Percentiles rank a stretch among this genome's conserved stretches.
Conservation (phyloP, 495 filamentous ascomycete species). For the Xylaria intraflava region DNA sequence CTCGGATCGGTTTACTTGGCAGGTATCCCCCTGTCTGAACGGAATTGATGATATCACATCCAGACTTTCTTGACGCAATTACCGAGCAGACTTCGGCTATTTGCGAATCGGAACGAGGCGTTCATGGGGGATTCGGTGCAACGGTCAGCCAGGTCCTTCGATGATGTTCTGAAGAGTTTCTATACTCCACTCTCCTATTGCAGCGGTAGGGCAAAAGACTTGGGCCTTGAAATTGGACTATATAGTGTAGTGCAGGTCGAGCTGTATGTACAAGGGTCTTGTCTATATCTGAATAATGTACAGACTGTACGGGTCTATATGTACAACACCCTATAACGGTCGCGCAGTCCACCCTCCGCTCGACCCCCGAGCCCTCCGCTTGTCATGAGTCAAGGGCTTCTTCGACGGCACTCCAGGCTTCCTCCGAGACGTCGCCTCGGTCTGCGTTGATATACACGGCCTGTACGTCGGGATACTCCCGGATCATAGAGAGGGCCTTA, state of each 20-base stretch:
- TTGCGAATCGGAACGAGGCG: not conserved
- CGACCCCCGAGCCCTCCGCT: not conserved
- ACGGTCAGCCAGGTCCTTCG: not conserved
- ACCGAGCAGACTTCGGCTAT: conserved; percentile 1
- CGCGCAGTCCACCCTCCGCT: not conserved
- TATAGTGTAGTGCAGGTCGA: not conserved
- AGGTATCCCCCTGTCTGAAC: not conserved
- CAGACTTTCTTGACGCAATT: not conserved
- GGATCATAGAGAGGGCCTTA: conserved; percentile 46
- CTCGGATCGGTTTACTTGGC: not conserved
- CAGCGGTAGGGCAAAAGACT: not conserved
- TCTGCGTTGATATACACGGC: conserved; percentile 60
- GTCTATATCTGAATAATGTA: conserved; percentile 15
- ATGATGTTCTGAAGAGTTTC: not conserved
- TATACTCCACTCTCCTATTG: not conserved
- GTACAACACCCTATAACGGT: conserved; percentile 11
- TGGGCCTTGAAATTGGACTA: not conserved
- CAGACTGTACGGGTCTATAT: conserved; percentile 11
- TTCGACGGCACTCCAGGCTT: conserved; percentile 44
- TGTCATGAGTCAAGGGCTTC: conserved; percentile 34
- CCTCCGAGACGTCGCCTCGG: conserved; percentile 37
- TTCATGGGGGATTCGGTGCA: not conserved
- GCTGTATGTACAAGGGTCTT: conserved; percentile 4
- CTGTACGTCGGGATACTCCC: conserved; percentile 58
- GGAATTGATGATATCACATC: not conserved